These are phyloP conservation scores for Arxiozyma heterogenica DNA, from an alignment of 1,139 yeast genomes.

Conservation along the genomic window DNA sequence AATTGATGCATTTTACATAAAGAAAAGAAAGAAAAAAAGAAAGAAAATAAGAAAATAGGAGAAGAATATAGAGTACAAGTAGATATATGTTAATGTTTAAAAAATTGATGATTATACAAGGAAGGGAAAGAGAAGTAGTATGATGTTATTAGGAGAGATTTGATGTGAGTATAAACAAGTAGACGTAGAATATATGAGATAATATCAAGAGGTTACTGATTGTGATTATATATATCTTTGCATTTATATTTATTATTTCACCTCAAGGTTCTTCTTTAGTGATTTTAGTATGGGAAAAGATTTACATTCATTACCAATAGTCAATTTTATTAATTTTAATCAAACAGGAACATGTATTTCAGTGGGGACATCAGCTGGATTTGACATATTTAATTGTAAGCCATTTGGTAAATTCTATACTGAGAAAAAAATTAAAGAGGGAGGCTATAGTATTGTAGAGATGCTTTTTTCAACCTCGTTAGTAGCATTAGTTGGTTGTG, in stretches of 20 bases:
- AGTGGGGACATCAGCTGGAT: slow-evolving; percentile 69
- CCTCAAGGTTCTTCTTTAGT: background rate
- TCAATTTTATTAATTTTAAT: slow-evolving; percentile 54
- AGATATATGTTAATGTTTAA: too few species aligned
- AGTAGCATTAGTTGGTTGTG: slow-evolving; percentile 78
- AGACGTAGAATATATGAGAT: background rate
- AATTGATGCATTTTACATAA: too few species aligned
- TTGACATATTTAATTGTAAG: slow-evolving; percentile 76
- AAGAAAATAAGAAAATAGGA: too few species aligned
- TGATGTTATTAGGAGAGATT: background rate
- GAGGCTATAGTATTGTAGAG: slow-evolving; percentile 67
- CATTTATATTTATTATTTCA: too few species aligned
- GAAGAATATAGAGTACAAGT: too few species aligned
- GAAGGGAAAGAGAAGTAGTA: background rate
- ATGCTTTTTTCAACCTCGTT: slow-evolving; percentile 88
- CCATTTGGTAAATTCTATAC: slow-evolving; percentile 81
- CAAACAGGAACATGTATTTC: slow-evolving; percentile 88
- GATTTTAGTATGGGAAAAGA: slow-evolving; percentile 35
- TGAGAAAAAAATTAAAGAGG: slow-evolving; percentile 31
- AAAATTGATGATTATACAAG: too few species aligned
- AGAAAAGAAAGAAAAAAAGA: too few species aligned
- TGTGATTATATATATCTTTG: too few species aligned
- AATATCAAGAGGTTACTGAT: background rate
- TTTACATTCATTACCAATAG: slow-evolving; percentile 16
- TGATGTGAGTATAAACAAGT: background rate